A percentile compares a stretch with the other conserved stretches of the same genome.
Conservation (phyloP, 1,139 yeast genomes). For the Barnettozyma hawaiiensis region DNA sequence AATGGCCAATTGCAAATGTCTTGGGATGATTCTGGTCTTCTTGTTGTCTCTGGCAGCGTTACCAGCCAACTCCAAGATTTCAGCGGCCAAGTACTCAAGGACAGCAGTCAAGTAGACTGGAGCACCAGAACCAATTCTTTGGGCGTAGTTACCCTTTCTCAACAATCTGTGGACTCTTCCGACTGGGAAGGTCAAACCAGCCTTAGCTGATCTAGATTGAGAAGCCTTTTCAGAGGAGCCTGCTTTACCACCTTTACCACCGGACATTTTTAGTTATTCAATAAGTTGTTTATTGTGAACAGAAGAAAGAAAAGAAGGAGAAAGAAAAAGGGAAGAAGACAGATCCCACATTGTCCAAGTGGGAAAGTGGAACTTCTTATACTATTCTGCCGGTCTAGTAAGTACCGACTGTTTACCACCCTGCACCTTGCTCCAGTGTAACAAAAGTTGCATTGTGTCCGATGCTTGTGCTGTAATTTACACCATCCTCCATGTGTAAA, state of each 20-base stretch:
- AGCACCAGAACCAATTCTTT: conserved; percentile 98
- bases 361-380: conserved; percentile 5
- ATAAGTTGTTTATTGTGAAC: conserved; percentile 13
- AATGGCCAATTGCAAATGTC: conserved; percentile 97
- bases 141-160: conserved; percentile 98
- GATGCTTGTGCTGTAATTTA: conserved; percentile 5
- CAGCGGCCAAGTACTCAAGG: conserved; percentile 93
- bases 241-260: conserved; percentile 98
- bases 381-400: neutral
- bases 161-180: conserved; percentile 98
- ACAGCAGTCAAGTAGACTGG: conserved; percentile 96
- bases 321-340: no score
- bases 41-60: conserved; percentile 98
- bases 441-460: no score
- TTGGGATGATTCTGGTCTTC: conserved; percentile 97
- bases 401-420: no score
- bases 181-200: conserved; percentile 98
- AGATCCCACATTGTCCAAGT: neutral
- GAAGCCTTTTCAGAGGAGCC: conserved; percentile 90
- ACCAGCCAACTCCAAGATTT: conserved; percentile 96
- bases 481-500: conserved; percentile 7
- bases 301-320: neutral
- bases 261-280: conserved; percentile 91
- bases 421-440: no score
- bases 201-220: conserved; percentile 96